phyloP scores from a whole-genome alignment of 1,284 basidiomycete species.

The Heliocybe sulcata region DNA sequence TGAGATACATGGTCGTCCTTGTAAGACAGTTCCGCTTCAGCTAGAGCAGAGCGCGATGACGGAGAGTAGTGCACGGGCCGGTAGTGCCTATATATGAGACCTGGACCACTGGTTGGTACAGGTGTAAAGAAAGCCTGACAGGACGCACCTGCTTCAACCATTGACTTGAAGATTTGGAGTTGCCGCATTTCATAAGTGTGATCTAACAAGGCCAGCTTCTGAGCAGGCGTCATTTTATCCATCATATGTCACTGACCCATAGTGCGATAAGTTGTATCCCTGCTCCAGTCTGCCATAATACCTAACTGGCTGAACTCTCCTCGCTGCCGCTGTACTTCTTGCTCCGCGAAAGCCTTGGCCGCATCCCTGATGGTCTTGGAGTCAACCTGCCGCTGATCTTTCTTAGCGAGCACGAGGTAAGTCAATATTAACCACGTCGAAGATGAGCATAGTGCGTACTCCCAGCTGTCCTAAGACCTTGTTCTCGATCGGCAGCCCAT shows the following conservation, averaged over 20 bases:
- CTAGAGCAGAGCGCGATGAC: conserved; percentile 89
- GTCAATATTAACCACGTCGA: conserved; percentile 2
- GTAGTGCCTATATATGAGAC: conserved; percentile 80
- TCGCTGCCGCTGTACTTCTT: conserved; percentile 75
- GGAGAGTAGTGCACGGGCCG: conserved; percentile 96
- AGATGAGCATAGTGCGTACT: conserved; percentile 29
- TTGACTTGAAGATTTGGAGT: conserved; percentile 78
- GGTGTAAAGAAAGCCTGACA: not conserved
- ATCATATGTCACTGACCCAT: conserved; percentile 46
- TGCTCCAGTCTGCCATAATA: conserved; percentile 90
- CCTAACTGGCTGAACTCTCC: conserved; percentile 79
- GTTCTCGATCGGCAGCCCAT: conserved; percentile 95
- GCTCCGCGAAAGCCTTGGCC: conserved; percentile 69
- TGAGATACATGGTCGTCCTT: conserved; percentile 84
- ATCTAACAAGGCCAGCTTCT: conserved; percentile 40
- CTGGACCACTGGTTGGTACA: conserved; percentile 25
- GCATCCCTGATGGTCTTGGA: conserved; percentile 63
- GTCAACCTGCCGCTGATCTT: conserved; percentile 48
- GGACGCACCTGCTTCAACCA: conserved; percentile 74
- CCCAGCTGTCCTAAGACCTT: conserved; percentile 79
- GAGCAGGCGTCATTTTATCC: conserved; percentile 3
- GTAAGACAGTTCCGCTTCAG: conserved; percentile 93
- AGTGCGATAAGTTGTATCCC: conserved; percentile 77
- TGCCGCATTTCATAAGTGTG: conserved; percentile 87
- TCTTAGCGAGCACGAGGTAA: conserved; percentile 20